phyloP scores from a whole-genome alignment of 345 rosid genomes.

The Pelargonium nanum region DNA sequence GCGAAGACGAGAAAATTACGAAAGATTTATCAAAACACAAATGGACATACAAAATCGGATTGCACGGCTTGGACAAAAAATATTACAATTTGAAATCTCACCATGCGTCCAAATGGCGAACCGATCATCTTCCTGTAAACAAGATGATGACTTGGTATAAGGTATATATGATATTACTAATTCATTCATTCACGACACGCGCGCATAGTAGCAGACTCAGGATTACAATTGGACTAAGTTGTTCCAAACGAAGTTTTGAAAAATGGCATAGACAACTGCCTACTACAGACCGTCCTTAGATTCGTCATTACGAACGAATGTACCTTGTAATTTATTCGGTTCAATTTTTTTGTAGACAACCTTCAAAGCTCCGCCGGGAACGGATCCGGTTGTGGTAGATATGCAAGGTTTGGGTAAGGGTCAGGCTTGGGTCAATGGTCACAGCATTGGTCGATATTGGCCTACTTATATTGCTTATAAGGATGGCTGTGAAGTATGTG shows the following conservation, averaged over 20 bases:
- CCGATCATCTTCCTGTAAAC: constrained; percentile 9
- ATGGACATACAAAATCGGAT: constrained; percentile 50
- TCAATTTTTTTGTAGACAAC: constrained; percentile 15
- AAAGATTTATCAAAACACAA: constrained; percentile 35
- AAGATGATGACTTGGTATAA: constrained; percentile 36
- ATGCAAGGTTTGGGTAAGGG: constrained; percentile 42
- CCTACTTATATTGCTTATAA: constrained; percentile 12
- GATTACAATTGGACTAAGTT: too few relatives aligned
- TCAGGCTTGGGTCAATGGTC: constrained; percentile 40
- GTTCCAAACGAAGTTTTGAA: too few relatives aligned
- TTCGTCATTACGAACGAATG: background rate
- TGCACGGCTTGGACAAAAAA: constrained; percentile 24
- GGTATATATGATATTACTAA: constrained; percentile 10
- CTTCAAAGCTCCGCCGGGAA: constrained; percentile 30
- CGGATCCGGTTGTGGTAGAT: constrained; percentile 31
- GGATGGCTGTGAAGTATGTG: constrained; percentile 28
- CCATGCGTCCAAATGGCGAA: constrained; percentile 9
- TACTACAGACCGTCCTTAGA: too few relatives aligned
- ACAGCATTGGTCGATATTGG: constrained; percentile 40
- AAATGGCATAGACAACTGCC: too few relatives aligned
- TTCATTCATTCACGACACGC: too few relatives aligned
- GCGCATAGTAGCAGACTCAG: too few relatives aligned
- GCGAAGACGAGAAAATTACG: constrained; percentile 23
- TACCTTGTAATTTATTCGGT: background rate
- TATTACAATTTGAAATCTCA: constrained; percentile 6